Base-by-base conservation (phyloP, 768 basidiomycete genomes). In the Serendipita sp. region DNA sequence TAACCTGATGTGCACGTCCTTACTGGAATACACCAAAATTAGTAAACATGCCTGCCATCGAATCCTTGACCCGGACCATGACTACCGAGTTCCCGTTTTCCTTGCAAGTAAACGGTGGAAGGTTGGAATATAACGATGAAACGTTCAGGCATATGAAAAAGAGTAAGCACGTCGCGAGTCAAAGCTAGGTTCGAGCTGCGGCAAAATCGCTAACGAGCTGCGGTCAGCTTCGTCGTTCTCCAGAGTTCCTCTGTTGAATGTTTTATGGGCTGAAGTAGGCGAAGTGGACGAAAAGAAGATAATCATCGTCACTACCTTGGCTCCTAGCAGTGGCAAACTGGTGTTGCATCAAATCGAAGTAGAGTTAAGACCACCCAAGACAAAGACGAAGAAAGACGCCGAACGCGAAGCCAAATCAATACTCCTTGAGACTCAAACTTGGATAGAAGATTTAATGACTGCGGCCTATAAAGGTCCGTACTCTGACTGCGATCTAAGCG, bases 401-500 rank as follows among this genome's bases (percentile, higher is more conserved):
- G 53, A 71, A 68, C 1, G 66, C 60, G 44, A 50, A 22, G 28
- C 33, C 9, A 17, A 45, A 48, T n/a, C n/a, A 50, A 2, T 58
- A 31, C 70, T 26, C 71, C 77, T 31, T 67, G 67, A 3, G 3
- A 76, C 76, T 2, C 65, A 71, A 20, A 73, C 78, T 58, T 90
- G 87, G 83, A 76, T 78, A 16, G 74, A 76, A 53, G 69, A 72
- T 2, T 70, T 87, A 22, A 78, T 85, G 75, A 72, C 77, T 3
- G 70, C 74, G 33, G 79, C 84, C 9, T 90, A 91, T 69, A 76
- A 79, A 68, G 84, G 90, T 84, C 64, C 58, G 74, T 65, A 16
- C 24, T 14, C 24, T 41, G 61, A 31, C 34, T 9, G 53, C 42
- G 42, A 16, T 63, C 51, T 61, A 56, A 60, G 9, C 41, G 45